A percentile compares a stretch with the other conserved stretches of the same genome.
Conservation (phyloP, 768 basidiomycete species). For the Tulasnella sp. region DNA sequence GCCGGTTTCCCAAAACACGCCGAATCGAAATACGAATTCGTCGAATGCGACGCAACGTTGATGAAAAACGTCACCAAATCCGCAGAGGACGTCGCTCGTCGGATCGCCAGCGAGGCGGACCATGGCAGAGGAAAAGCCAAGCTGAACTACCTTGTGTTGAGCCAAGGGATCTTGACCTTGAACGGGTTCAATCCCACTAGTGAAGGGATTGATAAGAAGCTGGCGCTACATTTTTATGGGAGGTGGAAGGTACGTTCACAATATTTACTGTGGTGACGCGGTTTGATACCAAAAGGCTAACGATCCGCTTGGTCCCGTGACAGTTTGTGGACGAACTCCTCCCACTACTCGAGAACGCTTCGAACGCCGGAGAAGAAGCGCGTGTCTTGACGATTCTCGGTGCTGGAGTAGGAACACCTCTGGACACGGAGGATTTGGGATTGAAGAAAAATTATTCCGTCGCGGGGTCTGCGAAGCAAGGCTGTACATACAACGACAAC, state of each 20-base stretch:
- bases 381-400: constrained; percentile 14
- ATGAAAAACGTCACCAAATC: constrained; percentile 23
- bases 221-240: constrained; percentile 22
- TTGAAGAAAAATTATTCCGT: constrained; percentile 19
- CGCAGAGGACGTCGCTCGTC: not conserved
- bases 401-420: not conserved
- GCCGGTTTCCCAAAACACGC: constrained; percentile 19
- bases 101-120: not conserved
- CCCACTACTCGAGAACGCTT: constrained; percentile 19
- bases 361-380: constrained; percentile 21
- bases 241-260: constrained; percentile 15
- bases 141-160: constrained; percentile 20
- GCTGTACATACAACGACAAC: constrained; percentile 14
- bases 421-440: constrained; percentile 15
- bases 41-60: constrained; percentile 27
- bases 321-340: constrained; percentile 21
- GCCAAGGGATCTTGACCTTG: constrained; percentile 20
- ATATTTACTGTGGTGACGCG: not conserved
- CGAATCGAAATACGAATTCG: constrained; percentile 29
- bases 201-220: constrained; percentile 22
- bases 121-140: not conserved
- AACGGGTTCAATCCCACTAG: constrained; percentile 17
- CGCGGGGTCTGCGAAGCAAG: not conserved
- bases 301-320: not conserved
- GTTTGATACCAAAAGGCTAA: not conserved